phyloP scores from a whole-genome alignment of 352 stramenopile species.

The Plasmopara muralis region DNA sequence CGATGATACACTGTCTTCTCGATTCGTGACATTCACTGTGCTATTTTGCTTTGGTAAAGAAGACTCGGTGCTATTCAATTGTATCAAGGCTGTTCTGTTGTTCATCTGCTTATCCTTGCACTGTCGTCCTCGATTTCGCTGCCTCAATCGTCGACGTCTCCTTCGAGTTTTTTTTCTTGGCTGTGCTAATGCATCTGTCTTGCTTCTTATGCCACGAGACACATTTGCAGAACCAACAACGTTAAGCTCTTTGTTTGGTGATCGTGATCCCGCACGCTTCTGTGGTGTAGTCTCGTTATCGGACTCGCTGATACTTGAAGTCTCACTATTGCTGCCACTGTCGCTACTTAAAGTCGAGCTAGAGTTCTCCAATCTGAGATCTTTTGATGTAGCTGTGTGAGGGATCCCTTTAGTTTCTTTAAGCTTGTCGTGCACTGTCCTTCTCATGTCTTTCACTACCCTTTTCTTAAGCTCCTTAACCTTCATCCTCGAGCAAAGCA shows the following conservation, averaged over 20 bases:
- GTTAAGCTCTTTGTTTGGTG: not conserved
- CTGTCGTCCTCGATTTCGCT: conserved; percentile 14
- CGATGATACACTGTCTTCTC: conserved; percentile 2
- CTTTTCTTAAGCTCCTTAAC: conserved; percentile 9
- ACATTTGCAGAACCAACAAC: not conserved
- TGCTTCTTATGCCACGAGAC: conserved; percentile 8
- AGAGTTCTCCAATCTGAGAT: conserved; percentile 7
- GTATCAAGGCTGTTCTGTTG: not conserved
- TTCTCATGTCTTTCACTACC: conserved; percentile 6
- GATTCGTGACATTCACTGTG: not conserved
- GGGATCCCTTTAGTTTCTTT: not conserved
- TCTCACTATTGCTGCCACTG: conserved; percentile 12
- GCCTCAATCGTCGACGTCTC: conserved; percentile 23
- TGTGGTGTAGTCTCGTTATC: conserved; percentile 2
- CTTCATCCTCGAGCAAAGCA: conserved; percentile 5
- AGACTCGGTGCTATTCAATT: not conserved
- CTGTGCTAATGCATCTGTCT: conserved; percentile 4
- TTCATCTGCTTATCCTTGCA: conserved; percentile 9
- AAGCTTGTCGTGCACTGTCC: conserved; percentile 1
- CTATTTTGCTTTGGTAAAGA: conserved; percentile 1
- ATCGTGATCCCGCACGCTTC: conserved; percentile 6
- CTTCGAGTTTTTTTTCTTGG: conserved; percentile 15
- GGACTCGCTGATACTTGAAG: conserved; percentile 11
- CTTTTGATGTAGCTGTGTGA: not conserved
- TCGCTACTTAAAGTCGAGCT: conserved; percentile 13